phyloP scores from a whole-genome alignment of 495 filamentous ascomycete species.

The Penicillium psychrofluorescens region DNA sequence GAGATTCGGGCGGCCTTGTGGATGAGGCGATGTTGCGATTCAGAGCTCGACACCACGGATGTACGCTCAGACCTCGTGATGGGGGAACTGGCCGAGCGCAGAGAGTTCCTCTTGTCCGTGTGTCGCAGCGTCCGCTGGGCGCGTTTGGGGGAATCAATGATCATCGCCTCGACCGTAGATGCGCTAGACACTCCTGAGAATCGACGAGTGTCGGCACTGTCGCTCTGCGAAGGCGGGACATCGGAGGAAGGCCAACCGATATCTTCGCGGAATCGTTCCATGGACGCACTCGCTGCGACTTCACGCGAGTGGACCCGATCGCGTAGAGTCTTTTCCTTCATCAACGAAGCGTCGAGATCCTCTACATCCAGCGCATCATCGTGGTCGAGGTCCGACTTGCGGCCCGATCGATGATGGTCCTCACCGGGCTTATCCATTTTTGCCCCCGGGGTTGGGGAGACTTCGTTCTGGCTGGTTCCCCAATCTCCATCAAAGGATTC shows the following conservation, averaged over 20 bases:
- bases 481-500: conserved; percentile 21
- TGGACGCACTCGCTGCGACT: conserved; percentile 18
- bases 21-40: conserved; percentile 38
- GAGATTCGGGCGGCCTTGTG: conserved; percentile 42
- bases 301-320: conserved; percentile 24
- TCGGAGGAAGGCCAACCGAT: conserved; percentile 38
- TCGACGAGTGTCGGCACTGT: conserved; percentile 32
- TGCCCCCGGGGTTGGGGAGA: conserved; percentile 11
- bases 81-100: conserved; percentile 46
- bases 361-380: conserved; percentile 10
- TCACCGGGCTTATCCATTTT: conserved; percentile 9
- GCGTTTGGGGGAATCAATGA: conserved; percentile 54
- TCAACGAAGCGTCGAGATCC: conserved; percentile 18
- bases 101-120: conserved; percentile 56
- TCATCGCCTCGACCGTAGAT: conserved; percentile 66
- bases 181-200: conserved; percentile 58
- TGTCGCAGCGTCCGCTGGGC: conserved; percentile 53
- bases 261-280: conserved; percentile 32
- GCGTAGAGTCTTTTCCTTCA: conserved; percentile 26
- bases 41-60: conserved; percentile 33
- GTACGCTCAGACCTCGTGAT: conserved; percentile 34
- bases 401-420: neutral
- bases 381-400: neutral
- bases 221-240: conserved; percentile 4
- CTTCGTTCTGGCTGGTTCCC: conserved; percentile 6